Evolutionary conservation across 2,329 filamentous ascomycete species (phyloP).

Genomic region (Rhynchosporium graminicola): DNA sequence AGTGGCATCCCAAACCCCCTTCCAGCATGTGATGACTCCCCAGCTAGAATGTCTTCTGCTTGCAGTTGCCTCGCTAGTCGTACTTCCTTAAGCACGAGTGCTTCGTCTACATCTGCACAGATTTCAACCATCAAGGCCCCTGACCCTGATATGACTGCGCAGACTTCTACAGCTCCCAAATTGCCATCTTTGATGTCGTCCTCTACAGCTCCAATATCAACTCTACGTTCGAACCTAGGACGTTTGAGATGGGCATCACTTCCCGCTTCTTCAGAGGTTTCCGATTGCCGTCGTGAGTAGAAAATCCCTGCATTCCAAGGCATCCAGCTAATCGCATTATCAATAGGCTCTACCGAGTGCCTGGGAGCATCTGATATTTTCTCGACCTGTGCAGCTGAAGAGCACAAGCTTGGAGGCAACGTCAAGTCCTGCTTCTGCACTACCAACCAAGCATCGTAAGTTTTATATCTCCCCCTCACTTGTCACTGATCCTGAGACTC

Average conservation of each 20-base stretch:
- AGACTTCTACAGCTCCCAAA: not conserved
- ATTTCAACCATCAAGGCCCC: not conserved
- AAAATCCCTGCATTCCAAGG: not conserved
- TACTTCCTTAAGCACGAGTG: not conserved
- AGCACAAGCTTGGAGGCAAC: not conserved
- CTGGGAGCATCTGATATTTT: conserved; percentile 4
- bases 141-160: not conserved
- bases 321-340: not conserved
- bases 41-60: conserved; percentile 8
- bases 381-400: not conserved
- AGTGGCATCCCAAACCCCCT: conserved; percentile 3
- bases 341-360: not conserved
- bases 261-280: not conserved
- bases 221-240: too few species aligned
- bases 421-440: conserved; percentile 14
- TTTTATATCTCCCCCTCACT: not conserved
- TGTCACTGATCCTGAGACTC: not conserved
- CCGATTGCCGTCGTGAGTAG: not conserved
- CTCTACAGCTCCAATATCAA: too few species aligned
- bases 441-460: conserved; percentile 1
- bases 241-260: conserved; percentile 1
- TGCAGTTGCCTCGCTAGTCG: conserved; percentile 7
- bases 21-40: not conserved
- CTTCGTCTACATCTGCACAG: not conserved
- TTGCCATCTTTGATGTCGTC: too few species aligned